Evolutionary conservation across 2,329 filamentous ascomycete genomes (phyloP).

Genomic region (Colletotrichum tropicicola): DNA sequence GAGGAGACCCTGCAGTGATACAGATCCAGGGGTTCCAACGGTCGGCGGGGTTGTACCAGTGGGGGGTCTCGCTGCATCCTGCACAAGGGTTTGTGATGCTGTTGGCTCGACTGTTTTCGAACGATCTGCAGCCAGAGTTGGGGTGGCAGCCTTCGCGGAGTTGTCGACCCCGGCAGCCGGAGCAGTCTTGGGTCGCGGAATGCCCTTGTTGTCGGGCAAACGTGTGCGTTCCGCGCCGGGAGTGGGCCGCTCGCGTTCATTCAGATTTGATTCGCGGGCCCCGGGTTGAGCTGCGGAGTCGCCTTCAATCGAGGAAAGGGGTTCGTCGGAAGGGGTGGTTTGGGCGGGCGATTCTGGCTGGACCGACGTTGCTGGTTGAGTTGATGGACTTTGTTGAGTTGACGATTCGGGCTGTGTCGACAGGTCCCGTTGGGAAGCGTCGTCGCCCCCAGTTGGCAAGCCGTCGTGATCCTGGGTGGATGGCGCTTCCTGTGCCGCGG

Average conservation of each 20-base stretch:
- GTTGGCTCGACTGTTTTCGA: neutral
- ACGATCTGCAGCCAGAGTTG: neutral
- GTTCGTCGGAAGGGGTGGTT: neutral
- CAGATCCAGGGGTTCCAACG: neutral
- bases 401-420: too few species aligned
- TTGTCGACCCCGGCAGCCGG: neutral
- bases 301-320: neutral
- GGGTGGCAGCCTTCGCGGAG: neutral
- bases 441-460: too few species aligned
- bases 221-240: neutral
- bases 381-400: neutral
- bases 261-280: too few species aligned
- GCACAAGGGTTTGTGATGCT: neutral
- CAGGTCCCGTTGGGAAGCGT: too few species aligned
- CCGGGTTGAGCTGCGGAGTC: too few species aligned
- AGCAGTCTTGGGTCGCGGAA: neutral
- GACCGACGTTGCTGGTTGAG: neutral
- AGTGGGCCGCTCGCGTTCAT: neutral
- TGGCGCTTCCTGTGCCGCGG: too few species aligned
- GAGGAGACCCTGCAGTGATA: slow-evolving; percentile 1
- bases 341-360: neutral
- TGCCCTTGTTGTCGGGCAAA: neutral
- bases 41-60: neutral
- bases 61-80: neutral
- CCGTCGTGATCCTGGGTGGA: too few species aligned